Conservation (phyloP, 2,329 filamentous ascomycete genomes). For the Fusarium incarnatum region DNA sequence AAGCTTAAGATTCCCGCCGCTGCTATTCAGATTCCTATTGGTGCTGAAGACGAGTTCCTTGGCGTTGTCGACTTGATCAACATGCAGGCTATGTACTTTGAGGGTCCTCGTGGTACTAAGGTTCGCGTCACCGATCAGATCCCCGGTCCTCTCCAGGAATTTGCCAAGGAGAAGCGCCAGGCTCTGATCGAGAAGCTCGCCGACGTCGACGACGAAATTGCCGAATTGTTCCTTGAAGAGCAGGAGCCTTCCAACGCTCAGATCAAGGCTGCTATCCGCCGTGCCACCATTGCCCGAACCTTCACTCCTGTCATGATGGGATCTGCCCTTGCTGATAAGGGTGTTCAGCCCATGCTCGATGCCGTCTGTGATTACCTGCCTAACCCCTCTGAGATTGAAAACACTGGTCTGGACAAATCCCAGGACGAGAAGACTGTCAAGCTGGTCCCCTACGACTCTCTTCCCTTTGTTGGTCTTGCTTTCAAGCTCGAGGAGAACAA, state of each 20-base stretch:
- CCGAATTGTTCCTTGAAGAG: conserved; percentile 93
- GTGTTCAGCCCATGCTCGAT: conserved; percentile 95
- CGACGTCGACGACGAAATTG: conserved; percentile 98
- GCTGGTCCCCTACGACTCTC: conserved; percentile 90
- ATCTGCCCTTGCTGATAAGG: conserved; percentile 93
- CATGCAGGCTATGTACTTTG: conserved; percentile 94
- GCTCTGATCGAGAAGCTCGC: conserved; percentile 94
- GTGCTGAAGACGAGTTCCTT: conserved; percentile 88
- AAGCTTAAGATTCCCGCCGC: conserved; percentile 95
- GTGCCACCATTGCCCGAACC: conserved; percentile 87
- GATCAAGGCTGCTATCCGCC: conserved; percentile 91
- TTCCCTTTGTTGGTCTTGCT: conserved; percentile 94
- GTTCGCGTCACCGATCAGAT: conserved; percentile 83
- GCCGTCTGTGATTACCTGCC: conserved; percentile 96
- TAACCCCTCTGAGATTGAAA: conserved; percentile 89
- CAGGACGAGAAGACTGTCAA: conserved; percentile 83
- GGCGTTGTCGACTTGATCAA: conserved; percentile 92
- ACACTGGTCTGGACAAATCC: conserved; percentile 86
- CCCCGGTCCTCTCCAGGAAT: conserved; percentile 79
- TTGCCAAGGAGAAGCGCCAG: conserved; percentile 84
- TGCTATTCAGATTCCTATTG: conserved; percentile 94
- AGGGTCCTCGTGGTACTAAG: conserved; percentile 82
- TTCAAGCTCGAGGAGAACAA: conserved; percentile 99
- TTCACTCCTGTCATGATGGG: conserved; percentile 98
- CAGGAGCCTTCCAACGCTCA: conserved; percentile 80